Evolutionary conservation across 1,284 basidiomycete genomes (phyloP).

Genomic region (Trametes pubescens): DNA sequence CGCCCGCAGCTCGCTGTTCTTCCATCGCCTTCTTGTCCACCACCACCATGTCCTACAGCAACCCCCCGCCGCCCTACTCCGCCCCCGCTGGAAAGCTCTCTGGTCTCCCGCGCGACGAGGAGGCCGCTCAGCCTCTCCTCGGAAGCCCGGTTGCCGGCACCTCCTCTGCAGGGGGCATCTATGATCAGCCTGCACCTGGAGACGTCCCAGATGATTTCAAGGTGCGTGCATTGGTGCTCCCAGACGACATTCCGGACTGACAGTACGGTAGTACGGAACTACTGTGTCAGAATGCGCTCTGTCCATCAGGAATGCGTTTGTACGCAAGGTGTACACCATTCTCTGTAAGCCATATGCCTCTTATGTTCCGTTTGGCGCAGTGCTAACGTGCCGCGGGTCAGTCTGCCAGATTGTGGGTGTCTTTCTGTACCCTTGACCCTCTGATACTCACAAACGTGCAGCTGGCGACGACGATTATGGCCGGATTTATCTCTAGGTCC

Average conservation of each 20-base stretch:
- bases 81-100: slow-evolving; percentile 33
- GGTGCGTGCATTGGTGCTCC: slow-evolving; percentile 49
- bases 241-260: not conserved
- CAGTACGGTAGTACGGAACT: slow-evolving; percentile 69
- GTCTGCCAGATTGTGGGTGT: slow-evolving; percentile 72
- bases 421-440: not conserved
- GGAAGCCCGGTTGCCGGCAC: slow-evolving; percentile 52
- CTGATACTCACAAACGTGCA: slow-evolving; percentile 35
- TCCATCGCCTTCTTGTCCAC: slow-evolving; percentile 23
- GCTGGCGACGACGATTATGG: slow-evolving; percentile 77
- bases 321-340: slow-evolving; percentile 85
- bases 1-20: slow-evolving; percentile 14
- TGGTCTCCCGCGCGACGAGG: slow-evolving; percentile 33
- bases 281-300: slow-evolving; percentile 76
- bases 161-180: slow-evolving; percentile 59
- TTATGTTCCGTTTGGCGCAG: slow-evolving; percentile 10
- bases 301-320: slow-evolving; percentile 77
- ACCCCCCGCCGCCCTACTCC: slow-evolving; percentile 41
- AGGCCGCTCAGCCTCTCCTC: slow-evolving; percentile 55
- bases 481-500: slow-evolving; percentile 70
- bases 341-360: slow-evolving; percentile 61
- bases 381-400: slow-evolving; percentile 41
- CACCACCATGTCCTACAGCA: slow-evolving; percentile 39
- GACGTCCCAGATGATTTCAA: slow-evolving; percentile 88
- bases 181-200: slow-evolving; percentile 71